Evolutionary conservation across 2,329 filamentous ascomycete species (phyloP), one percentile per base, ranked within the genome.

Genomic region (Talaromyces sp.): DNA sequence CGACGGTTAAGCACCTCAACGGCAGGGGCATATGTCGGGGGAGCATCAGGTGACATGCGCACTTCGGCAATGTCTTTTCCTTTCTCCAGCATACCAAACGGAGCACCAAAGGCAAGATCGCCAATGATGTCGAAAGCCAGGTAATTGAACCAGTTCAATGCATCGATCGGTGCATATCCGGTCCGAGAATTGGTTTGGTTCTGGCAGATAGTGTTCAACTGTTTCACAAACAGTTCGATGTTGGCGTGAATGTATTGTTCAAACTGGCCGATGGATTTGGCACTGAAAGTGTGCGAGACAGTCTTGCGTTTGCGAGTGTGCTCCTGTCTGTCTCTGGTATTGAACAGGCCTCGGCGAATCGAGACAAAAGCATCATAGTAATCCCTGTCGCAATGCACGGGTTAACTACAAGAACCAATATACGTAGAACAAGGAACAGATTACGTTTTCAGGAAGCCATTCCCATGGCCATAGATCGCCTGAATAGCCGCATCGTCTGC

Each of bases 281-380:
- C 82, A 14, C 87, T 90, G 77, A 96, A 96, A 32, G 90, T 95
- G 74, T 96, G 91, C 1, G 90, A 87, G 54, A 96, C 85, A 2
- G 90, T 88, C 82, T 96, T 96, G 69, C 92, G 86, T 82, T 96
- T 97, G 64, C 92, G 86, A 0, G 88, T 88, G 74, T 97, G 92
- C 70, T 96, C 90, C 0, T 81, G 80, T 55, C 93, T 84, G 76
- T 93, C 86, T 32, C 93, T 83, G 0, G 92, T 96, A 75, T 96
- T 96, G 85, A 96, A 97, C 13, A 97, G 81, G 21, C 91, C 91
- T 13, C 90, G 85, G 56, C 84, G 85, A 69, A 96, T 96, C 13
- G 89, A 93, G 58, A 96, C 91, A 68, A 96, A 96, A 55, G 90
- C 89, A 69, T 96, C 91, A 68, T 96, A 96, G 77, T 93, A 96